A percentile compares a stretch with the other conserved stretches of the same genome.
phyloP scores from a whole-genome alignment of 345 rosid species.

The Euclidium syriacum region DNA sequence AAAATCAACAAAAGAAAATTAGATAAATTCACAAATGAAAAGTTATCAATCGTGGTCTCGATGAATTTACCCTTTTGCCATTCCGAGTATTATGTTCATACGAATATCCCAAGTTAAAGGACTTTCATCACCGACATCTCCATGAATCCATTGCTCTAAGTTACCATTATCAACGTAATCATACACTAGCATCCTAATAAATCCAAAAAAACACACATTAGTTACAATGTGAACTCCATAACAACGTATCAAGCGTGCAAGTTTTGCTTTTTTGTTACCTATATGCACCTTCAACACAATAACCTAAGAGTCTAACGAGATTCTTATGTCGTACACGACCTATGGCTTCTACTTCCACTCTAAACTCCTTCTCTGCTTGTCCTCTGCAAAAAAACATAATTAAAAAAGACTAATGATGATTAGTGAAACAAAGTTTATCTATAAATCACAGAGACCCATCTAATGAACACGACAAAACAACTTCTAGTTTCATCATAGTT shows the following conservation, averaged over 20 bases:
- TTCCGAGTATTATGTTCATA: conserved; percentile 75
- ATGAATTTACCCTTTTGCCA: conserved; percentile 77
- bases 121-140: conserved; percentile 84
- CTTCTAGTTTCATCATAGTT: not conserved
- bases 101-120: conserved; percentile 93
- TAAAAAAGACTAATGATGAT: not conserved
- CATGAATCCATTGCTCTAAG: conserved; percentile 95
- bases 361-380: conserved; percentile 96
- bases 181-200: conserved; percentile 83
- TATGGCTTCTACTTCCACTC: conserved; percentile 89
- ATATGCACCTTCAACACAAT: conserved; percentile 94
- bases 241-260: not conserved
- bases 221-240: not conserved
- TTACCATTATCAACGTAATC: conserved; percentile 91
- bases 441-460: not conserved
- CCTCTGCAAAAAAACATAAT: conserved; percentile 58
- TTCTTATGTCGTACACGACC: conserved; percentile 96
- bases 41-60: not conserved
- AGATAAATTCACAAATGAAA: not conserved
- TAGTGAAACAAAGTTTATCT: not conserved
- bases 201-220: conserved; percentile 22
- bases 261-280: conserved; percentile 37
- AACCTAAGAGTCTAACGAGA: conserved; percentile 83
- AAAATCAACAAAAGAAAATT: not conserved
- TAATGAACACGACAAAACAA: conserved; percentile 7